Conservation (phyloP, 176 grass and related monocot species). For the Aechmea fasciata region DNA sequence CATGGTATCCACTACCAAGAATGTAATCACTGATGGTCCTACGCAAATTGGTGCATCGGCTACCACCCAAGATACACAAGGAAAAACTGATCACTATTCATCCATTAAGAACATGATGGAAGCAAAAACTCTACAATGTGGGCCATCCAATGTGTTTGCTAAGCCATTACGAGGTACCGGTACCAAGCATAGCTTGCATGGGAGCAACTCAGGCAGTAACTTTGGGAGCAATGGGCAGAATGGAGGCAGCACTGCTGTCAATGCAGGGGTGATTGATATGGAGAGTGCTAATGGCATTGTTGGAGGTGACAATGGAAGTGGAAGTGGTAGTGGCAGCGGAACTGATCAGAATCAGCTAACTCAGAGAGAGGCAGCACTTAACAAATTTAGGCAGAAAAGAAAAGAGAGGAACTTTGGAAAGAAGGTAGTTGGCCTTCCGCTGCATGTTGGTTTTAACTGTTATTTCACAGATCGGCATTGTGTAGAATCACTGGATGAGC, state of each 20-base stretch:
- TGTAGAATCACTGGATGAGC: slow-evolving; percentile 3
- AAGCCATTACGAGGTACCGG: slow-evolving; percentile 51
- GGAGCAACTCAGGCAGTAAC: slow-evolving; percentile 67
- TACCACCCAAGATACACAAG: slow-evolving; percentile 18
- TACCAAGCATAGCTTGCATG: slow-evolving; percentile 51
- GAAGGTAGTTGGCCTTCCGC: slow-evolving; percentile 50
- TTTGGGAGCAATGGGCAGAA: slow-evolving; percentile 58
- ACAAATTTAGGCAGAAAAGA: slow-evolving; percentile 63
- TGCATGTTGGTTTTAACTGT: slow-evolving; percentile 11
- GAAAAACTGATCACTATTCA: slow-evolving; percentile 27
- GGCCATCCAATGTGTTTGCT: slow-evolving; percentile 37
- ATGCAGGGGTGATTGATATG: slow-evolving; percentile 37
- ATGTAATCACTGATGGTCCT: slow-evolving; percentile 43
- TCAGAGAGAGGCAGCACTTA: slow-evolving; percentile 69
- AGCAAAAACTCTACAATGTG: slow-evolving; percentile 25
- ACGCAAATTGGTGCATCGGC: slow-evolving; percentile 36
- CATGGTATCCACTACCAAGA: slow-evolving; percentile 77
- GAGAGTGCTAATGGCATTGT: slow-evolving; percentile 35
- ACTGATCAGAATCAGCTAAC: slow-evolving; percentile 35
- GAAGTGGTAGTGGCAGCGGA: slow-evolving; percentile 43
- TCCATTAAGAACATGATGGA: slow-evolving; percentile 17
- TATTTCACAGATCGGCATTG: background rate
- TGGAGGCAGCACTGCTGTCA: slow-evolving; percentile 29
- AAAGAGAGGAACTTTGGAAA: slow-evolving; percentile 76
- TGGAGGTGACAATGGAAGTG: slow-evolving; percentile 30